phyloP scores from a whole-genome alignment of 352 stramenopile genomes.

The Phytophthora vignae region DNA sequence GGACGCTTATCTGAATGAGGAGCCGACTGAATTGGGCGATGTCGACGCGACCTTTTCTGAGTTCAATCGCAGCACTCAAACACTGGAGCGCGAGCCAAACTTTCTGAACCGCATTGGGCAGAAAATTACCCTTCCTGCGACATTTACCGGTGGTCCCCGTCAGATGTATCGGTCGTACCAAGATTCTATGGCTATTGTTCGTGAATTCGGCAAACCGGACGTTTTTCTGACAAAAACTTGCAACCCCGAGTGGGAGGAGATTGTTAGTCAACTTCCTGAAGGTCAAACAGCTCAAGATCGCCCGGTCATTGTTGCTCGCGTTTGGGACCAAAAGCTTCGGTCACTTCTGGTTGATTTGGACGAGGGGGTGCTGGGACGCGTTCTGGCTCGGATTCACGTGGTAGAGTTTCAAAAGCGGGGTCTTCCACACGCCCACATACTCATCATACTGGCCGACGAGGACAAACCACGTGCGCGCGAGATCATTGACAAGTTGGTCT shows the following conservation, averaged over 20 bases:
- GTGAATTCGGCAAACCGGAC: slow-evolving; percentile 45
- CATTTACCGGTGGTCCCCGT: too few species aligned
- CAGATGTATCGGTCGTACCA: slow-evolving; percentile 40
- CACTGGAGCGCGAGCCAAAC: too few species aligned
- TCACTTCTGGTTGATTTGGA: slow-evolving; percentile 32
- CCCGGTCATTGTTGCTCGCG: slow-evolving; percentile 24
- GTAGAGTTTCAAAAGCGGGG: slow-evolving; percentile 64
- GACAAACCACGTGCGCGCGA: too few species aligned
- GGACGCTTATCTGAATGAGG: too few species aligned
- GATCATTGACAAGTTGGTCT: too few species aligned
- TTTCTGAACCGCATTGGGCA: too few species aligned
- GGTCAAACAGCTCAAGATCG: slow-evolving; percentile 24
- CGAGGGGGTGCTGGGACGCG: slow-evolving; percentile 25
- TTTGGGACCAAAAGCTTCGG: slow-evolving; percentile 34
- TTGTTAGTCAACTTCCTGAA: slow-evolving; percentile 16
- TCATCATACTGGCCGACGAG: too few species aligned
- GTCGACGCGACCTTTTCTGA: too few species aligned
- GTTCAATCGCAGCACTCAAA: too few species aligned
- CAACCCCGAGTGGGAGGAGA: slow-evolving; percentile 56
- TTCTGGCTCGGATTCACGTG: slow-evolving; percentile 39
- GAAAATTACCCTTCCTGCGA: too few species aligned
- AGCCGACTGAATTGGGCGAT: too few species aligned
- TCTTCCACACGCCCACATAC: too few species aligned
- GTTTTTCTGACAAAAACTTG: slow-evolving; percentile 61
- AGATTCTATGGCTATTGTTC: slow-evolving; percentile 56